Percentiles rank a stretch among this genome's conserved stretches.
Conservation (phyloP, 345 rosid genomes). For the Hypericum perforatum region DNA sequence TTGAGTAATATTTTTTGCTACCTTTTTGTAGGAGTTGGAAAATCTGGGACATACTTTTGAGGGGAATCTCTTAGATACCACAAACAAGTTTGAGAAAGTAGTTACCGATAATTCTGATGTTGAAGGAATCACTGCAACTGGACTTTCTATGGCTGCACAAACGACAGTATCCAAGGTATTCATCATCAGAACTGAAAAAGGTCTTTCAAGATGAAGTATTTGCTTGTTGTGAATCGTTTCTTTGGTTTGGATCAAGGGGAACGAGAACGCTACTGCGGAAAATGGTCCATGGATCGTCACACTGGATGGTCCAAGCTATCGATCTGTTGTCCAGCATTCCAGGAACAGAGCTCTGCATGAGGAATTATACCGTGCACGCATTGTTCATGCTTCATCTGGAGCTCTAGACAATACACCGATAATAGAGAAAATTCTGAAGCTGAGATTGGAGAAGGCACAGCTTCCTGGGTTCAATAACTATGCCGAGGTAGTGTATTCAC, state of each 20-base stretch:
- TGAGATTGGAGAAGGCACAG: constrained; percentile 69
- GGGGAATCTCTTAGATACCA: constrained; percentile 86
- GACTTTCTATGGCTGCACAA: constrained; percentile 89
- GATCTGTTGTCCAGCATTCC: constrained; percentile 81
- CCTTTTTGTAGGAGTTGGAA: constrained; percentile 53
- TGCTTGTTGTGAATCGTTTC: neutral
- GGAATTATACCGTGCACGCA: constrained; percentile 64
- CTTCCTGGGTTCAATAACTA: constrained; percentile 65
- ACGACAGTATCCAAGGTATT: constrained; percentile 75
- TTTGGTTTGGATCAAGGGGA: constrained; percentile 39
- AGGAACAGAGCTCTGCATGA: constrained; percentile 68
- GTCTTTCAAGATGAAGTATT: neutral
- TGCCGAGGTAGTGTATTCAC: constrained; percentile 55
- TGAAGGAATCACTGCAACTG: constrained; percentile 81
- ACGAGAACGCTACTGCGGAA: constrained; percentile 72
- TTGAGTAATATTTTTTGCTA: too few species aligned
- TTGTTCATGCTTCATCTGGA: constrained; percentile 67
- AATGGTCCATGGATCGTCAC: constrained; percentile 84
- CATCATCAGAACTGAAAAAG: neutral
- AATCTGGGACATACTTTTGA: constrained; percentile 63
- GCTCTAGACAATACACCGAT: constrained; percentile 65
- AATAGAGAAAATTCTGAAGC: constrained; percentile 68
- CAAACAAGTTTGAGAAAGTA: constrained; percentile 79
- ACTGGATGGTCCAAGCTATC: constrained; percentile 68
- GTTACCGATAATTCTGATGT: constrained; percentile 69